Percentiles rank a stretch among this genome's conserved stretches.
Evolutionary conservation across 805 yeast genomes (phyloP).

Genomic region (Saitoella complicata): DNA sequence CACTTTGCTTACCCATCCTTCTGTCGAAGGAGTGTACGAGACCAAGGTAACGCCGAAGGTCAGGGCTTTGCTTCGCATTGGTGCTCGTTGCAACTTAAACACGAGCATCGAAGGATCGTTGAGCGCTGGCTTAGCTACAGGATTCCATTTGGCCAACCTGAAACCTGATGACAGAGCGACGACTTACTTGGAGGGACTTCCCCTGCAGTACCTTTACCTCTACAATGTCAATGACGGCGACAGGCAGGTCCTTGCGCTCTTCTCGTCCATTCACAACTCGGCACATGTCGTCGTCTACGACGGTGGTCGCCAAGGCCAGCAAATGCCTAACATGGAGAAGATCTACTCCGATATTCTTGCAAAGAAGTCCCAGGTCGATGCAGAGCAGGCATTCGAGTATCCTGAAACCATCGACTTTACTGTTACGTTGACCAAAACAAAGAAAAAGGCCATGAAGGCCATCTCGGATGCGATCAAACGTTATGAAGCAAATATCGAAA

Average conservation of each 20-base stretch:
- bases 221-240: constrained; percentile 57
- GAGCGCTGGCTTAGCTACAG: constrained; percentile 71
- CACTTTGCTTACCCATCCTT: constrained; percentile 45
- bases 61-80: constrained; percentile 64
- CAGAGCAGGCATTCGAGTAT: neutral
- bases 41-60: constrained; percentile 36
- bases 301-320: constrained; percentile 52
- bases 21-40: constrained; percentile 60
- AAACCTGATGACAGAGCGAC: constrained; percentile 22
- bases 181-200: constrained; percentile 34
- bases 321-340: constrained; percentile 37
- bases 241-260: constrained; percentile 55
- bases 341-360: constrained; percentile 36
- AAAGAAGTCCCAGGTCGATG: constrained; percentile 16
- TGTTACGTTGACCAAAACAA: constrained; percentile 43
- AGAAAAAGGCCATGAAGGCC: constrained; percentile 39
- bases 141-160: constrained; percentile 39
- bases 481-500: neutral
- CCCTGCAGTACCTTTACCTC: constrained; percentile 33
- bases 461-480: constrained; percentile 16
- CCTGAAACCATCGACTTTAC: constrained; percentile 7
- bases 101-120: constrained; percentile 62
- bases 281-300: constrained; percentile 44
- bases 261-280: constrained; percentile 38
- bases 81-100: constrained; percentile 54